Conservation (phyloP, 2,329 filamentous ascomycete species). For the Ceratocystis alfenasii region DNA sequence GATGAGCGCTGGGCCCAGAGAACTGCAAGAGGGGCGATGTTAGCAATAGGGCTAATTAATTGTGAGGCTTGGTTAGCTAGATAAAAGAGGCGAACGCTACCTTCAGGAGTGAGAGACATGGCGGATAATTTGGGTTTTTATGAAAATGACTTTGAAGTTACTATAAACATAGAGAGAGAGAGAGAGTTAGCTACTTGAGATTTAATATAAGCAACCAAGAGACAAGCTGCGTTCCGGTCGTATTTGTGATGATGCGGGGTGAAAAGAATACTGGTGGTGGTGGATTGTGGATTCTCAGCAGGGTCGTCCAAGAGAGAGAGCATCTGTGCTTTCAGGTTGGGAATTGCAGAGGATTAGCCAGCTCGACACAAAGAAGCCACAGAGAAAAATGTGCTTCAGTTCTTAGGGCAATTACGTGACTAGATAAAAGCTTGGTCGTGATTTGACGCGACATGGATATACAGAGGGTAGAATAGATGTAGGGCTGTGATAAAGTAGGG, state of each 20-base stretch:
- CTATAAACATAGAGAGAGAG: conserved; percentile 23
- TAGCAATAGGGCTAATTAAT: neutral
- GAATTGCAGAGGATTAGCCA: neutral
- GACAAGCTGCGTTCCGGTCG: neutral
- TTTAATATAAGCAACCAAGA: neutral
- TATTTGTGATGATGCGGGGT: conserved; percentile 21
- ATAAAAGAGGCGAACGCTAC: conserved; percentile 27
- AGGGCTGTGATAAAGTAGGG: neutral
- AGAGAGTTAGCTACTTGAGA: neutral
- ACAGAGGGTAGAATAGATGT: neutral
- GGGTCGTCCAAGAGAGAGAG: neutral
- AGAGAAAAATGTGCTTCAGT: too few species aligned
- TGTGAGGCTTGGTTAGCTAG: neutral
- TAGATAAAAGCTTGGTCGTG: too few species aligned
- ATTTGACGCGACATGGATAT: too few species aligned
- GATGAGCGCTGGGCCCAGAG: conserved; percentile 97
- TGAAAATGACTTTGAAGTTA: conserved; percentile 22
- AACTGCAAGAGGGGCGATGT: conserved; percentile 42
- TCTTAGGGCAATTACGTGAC: too few species aligned
- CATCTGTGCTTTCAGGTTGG: neutral
- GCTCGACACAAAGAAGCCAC: neutral
- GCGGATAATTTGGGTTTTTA: neutral
- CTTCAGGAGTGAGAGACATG: conserved; percentile 30
- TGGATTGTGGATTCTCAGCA: neutral
- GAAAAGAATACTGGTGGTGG: neutral